Evolutionary conservation across 305 asterid species (phyloP), one percentile per base, ranked within the genome.

Genomic region (Fraxinus greggii): DNA sequence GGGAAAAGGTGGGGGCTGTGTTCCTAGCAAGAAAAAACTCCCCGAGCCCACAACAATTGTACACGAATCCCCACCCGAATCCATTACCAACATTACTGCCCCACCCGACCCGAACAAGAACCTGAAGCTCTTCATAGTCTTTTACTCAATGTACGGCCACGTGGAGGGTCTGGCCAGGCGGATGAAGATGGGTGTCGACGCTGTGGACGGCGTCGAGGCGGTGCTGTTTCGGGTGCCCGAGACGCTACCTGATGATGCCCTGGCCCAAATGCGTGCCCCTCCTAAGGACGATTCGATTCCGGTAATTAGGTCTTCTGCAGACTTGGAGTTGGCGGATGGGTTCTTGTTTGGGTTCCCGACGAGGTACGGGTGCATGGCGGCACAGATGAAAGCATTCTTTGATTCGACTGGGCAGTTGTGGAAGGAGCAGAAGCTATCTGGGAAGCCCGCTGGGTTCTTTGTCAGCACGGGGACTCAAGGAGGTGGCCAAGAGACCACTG

Each of bases 1-100:
- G 98, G 98, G 97, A 7, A 95, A 95, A 88, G 99, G 97, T 19
- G 98, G 93, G 23, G 97, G 99, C 75, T 95, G 99, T 69, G 93
- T 92, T 59, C 97, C 99, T 13, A 92, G 95, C 94, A 92, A 91
- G 93, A 88, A 86, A 31, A 90, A 87, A 28, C 51, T 56, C 67
- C 91, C 89, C 32, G 84, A 76, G 51, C 69, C 87, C 86, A 84
- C 91, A 82, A 67, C 91, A 86, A n/a, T 75, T 75, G 78, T 78
- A 17, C 91, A 85, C 10, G 87, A 81, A 56, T 81, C 93, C 24
- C 86, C 82, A 4, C 79, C 83, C 69, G 51, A 32, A 5, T 79
- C 56, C 79, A 38, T 82, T 80, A 38, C 78, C 54, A 21, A 17
- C 23, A 69, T 19, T 17, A 15, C 61, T 0, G 10, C 84, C 85